Percentiles rank a stretch among this genome's conserved stretches.
phyloP scores from a whole-genome alignment of 179 eudicot species.

The Actinidia polygama region DNA sequence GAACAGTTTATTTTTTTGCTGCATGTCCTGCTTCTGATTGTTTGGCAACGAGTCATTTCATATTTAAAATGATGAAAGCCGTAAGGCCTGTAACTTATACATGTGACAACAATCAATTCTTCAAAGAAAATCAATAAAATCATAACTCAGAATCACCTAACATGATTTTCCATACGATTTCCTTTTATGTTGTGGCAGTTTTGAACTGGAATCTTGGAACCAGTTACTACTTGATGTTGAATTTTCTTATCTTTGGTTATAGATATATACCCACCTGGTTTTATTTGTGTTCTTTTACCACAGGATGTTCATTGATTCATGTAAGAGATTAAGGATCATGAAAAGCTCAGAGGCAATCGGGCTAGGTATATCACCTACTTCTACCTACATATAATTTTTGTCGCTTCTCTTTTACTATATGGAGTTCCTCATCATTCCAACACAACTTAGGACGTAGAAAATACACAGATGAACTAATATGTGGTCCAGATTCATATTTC shows the following conservation, averaged over 20 bases:
- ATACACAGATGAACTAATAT: too few species aligned
- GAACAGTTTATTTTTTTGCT: neutral
- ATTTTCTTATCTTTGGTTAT: neutral
- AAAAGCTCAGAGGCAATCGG: constrained; percentile 78
- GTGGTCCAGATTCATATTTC: neutral
- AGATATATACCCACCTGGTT: neutral
- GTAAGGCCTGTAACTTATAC: neutral
- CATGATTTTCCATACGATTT: neutral
- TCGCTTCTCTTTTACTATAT: neutral
- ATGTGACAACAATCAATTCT: neutral
- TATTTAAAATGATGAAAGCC: neutral
- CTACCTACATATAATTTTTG: neutral
- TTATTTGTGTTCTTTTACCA: constrained; percentile 16
- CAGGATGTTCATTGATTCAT: constrained; percentile 67
- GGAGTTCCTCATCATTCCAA: neutral
- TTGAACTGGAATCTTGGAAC: neutral
- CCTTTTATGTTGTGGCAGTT: neutral
- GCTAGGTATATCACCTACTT: constrained; percentile 35
- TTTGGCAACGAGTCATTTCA: neutral
- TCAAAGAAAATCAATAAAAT: neutral
- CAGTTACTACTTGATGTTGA: neutral
- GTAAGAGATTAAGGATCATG: constrained; percentile 72
- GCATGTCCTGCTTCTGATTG: too few species aligned
- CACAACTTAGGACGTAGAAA: neutral
- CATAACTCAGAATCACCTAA: neutral